Base-by-base conservation (phyloP, 208 protist species). In the Leptomonas pyrrhocoris region DNA sequence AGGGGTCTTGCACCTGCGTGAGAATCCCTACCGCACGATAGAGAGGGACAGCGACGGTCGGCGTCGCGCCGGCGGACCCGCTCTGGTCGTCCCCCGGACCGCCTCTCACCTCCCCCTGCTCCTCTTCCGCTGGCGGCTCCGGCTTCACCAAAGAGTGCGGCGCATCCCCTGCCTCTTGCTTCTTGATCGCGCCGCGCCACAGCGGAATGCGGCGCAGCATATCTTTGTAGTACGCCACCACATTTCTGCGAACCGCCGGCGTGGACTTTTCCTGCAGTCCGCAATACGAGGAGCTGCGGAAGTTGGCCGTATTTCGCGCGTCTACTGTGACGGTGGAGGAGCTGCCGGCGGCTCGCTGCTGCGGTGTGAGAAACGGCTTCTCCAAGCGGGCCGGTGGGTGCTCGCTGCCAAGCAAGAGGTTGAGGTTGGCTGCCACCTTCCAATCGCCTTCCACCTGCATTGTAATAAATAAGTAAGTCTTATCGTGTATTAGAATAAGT, bases 21-120 rank as follows among this genome's bases (percentile, higher is more conserved):
- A 96, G 67, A 72, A 96, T 90, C 27, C 91, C 91, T 0, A 88
- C 16, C 15, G 82, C 86, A 2, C 90, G 78, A 45, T 84, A 90
- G 18, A 64, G 27, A 6, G 55, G 61, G 25, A 48, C 31, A 1
- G 58, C 18, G 12, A 13, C 28, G 16, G 12, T 49, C 16, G 1
- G 0, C 16, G 54, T 27, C 27, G 27, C 7, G 4, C 51, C 27
- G 13, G 68, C 7, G 5, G 56, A 58, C 4, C 21, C 31, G 31
- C 58, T 21, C 45, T 34, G 13, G 28, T 67, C 59, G 53, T 64
- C 31, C 36, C 38, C 16, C 19, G 46, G 16, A 2, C 38, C 13
- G 53, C 55, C 13, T 64, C 68, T 34, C 23, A 74, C 77, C 28
- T 45, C 63, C 18, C 21, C 60, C 57, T 66, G 58, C 2, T 5